phyloP scores from a whole-genome alignment of 1,284 basidiomycete genomes.

The Cerioporus squamosus region DNA sequence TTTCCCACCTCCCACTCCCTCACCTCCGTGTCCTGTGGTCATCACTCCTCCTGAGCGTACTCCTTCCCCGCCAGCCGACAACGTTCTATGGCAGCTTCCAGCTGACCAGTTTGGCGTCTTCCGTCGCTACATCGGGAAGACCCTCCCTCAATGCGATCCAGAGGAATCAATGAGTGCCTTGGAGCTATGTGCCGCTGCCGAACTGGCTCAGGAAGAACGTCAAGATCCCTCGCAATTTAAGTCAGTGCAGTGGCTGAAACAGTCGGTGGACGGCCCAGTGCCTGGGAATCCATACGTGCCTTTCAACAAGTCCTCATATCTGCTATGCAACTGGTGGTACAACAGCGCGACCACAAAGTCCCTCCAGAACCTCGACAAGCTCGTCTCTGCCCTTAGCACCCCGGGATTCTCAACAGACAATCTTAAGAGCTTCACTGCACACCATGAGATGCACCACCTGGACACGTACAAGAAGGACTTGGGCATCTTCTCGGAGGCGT shows the following conservation, averaged over 20 bases:
- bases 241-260: no score
- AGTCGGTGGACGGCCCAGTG: background rate
- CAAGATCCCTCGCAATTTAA: no score
- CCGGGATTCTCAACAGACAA: conserved; percentile 18
- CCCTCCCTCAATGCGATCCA: no score
- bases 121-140: no score
- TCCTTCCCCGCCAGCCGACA: no score
- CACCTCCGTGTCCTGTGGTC: background rate
- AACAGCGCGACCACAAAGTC: background rate
- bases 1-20: background rate
- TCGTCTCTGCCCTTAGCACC: conserved; percentile 25
- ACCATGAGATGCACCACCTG: conserved; percentile 16
- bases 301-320: background rate
- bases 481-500: conserved; percentile 1
- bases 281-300: background rate
- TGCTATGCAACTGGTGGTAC: conserved; percentile 1
- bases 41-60: background rate
- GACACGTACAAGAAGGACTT: conserved; percentile 6
- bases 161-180: no score
- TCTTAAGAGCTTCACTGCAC: no score
- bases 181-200: no score
- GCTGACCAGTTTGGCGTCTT: no score
- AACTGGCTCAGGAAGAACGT: no score
- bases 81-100: no score
- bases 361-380: background rate